phyloP scores from a whole-genome alignment of 176 grass and related monocot species.

The Musa troglodytarum region DNA sequence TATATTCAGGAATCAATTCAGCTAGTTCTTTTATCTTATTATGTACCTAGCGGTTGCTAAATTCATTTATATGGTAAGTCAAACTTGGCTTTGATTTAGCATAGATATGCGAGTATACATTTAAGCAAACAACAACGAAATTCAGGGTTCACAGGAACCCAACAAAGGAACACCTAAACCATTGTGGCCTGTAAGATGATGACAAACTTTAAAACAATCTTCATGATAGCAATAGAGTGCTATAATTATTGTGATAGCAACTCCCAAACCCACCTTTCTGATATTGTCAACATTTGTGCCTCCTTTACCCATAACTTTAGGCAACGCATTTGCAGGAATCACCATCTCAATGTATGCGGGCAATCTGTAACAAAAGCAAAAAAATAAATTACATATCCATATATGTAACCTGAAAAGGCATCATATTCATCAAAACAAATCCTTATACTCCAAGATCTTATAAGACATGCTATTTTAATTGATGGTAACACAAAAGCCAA shows the following conservation, averaged over 20 bases:
- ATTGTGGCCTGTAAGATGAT: background rate
- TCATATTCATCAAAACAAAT: background rate
- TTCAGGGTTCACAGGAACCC: background rate
- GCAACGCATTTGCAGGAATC: constrained; percentile 56
- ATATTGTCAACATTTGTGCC: constrained; percentile 92
- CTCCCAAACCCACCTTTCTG: constrained; percentile 71
- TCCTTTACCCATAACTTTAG: constrained; percentile 92
- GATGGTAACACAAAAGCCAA: background rate
- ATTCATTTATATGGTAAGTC: background rate
- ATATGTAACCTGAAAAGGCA: background rate
- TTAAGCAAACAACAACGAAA: too few species aligned
- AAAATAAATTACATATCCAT: background rate
- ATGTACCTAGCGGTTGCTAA: background rate
- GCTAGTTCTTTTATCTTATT: background rate
- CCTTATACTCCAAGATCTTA: background rate
- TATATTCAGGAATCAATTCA: background rate
- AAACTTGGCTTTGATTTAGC: background rate
- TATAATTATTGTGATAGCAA: background rate
- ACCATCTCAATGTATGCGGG: constrained; percentile 54
- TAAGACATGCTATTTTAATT: background rate
- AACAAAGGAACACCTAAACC: background rate
- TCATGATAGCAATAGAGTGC: background rate
- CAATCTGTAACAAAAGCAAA: constrained; percentile 25
- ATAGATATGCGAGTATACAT: too few species aligned
- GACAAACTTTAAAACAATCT: background rate